Percentiles rank a stretch among this genome's conserved stretches.
phyloP scores from a whole-genome alignment of 2,329 filamentous ascomycete genomes.

The Nemania sp. region DNA sequence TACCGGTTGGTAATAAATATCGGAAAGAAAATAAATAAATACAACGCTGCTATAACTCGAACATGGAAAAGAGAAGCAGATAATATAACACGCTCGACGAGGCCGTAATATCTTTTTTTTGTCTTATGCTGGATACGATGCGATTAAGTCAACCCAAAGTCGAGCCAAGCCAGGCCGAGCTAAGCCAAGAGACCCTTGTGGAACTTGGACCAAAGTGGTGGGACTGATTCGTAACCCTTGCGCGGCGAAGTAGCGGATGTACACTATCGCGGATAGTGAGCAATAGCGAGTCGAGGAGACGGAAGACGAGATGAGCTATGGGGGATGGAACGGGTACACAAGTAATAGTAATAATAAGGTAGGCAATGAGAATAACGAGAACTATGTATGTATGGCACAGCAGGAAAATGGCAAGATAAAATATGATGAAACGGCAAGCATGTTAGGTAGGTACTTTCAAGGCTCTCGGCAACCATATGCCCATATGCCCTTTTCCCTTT shows the following conservation, averaged over 20 bases:
- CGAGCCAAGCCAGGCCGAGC: conserved; percentile 19
- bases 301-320: neutral
- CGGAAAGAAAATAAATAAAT: neutral
- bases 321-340: neutral
- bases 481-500: too few relatives aligned
- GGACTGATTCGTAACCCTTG: conserved; percentile 46
- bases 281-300: conserved; percentile 23
- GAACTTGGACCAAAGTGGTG: conserved; percentile 38
- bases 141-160: neutral
- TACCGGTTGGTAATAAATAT: neutral
- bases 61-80: neutral
- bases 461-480: neutral
- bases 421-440: neutral
- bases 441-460: neutral
- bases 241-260: conserved; percentile 26
- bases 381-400: neutral
- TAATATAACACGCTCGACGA: neutral
- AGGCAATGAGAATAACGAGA: neutral
- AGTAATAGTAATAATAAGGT: neutral
- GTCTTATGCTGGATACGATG: conserved; percentile 36
- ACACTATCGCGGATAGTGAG: conserved; percentile 11
- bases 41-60: conserved; percentile 9
- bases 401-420: neutral
- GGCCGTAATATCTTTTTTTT: conserved; percentile 23
- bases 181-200: conserved; percentile 26